phyloP scores from a whole-genome alignment of 2,329 filamentous ascomycete genomes.

The Colletotrichum destructivum region DNA sequence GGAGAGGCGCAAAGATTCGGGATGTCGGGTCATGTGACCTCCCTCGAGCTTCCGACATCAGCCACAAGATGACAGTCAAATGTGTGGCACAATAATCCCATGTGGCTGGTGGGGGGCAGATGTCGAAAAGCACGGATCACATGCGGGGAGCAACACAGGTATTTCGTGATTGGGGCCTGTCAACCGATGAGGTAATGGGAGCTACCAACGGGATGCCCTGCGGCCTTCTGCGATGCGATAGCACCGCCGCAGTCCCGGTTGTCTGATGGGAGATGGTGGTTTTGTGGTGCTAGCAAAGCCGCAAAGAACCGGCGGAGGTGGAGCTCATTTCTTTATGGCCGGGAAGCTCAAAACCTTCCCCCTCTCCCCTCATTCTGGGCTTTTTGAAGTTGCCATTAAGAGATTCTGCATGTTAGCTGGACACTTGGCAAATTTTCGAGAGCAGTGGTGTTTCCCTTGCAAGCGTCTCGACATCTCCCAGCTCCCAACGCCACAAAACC shows the following conservation, averaged over 20 bases:
- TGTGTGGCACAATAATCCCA: not conserved
- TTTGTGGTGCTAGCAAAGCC: slow-evolving; percentile 32
- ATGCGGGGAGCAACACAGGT: not conserved
- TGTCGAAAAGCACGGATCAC: slow-evolving; percentile 17
- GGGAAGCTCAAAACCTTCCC: slow-evolving; percentile 33
- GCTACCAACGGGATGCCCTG: slow-evolving; percentile 27
- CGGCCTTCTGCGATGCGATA: slow-evolving; percentile 8
- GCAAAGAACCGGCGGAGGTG: slow-evolving; percentile 38
- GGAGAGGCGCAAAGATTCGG: slow-evolving; percentile 42
- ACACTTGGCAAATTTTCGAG: slow-evolving; percentile 4
- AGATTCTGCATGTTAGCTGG: slow-evolving; percentile 10
- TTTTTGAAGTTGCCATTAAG: slow-evolving; percentile 25
- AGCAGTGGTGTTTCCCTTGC: not conserved
- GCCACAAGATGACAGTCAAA: slow-evolving; percentile 11
- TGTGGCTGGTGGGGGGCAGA: not conserved
- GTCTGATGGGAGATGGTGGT: slow-evolving; percentile 10
- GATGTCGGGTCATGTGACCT: slow-evolving; percentile 38
- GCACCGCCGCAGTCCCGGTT: slow-evolving; percentile 27
- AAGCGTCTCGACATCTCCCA: not conserved
- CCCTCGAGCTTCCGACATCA: slow-evolving; percentile 24
- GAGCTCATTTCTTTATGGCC: slow-evolving; percentile 25
- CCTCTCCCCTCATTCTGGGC: not conserved
- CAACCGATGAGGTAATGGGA: slow-evolving; percentile 35
- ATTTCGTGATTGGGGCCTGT: slow-evolving; percentile 22
- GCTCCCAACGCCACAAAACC: not conserved